Evolutionary conservation across 768 basidiomycete genomes (phyloP).

Genomic region (Kwoniella mangroviensis): DNA sequence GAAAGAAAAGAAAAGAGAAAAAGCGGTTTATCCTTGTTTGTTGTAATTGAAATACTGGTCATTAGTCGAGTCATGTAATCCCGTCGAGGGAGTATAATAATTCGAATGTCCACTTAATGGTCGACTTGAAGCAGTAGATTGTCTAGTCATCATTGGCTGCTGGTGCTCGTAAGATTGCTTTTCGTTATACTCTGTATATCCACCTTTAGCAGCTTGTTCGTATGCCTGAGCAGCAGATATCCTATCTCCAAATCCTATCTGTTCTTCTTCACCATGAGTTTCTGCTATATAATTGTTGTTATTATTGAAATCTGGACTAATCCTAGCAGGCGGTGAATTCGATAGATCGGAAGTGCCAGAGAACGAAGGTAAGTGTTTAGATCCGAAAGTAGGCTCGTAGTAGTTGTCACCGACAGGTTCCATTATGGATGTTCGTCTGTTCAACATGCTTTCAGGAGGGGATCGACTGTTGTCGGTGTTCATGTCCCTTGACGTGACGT

Average conservation of each 20-base stretch:
- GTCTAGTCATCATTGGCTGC: slow-evolving; percentile 11
- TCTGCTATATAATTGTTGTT: background rate
- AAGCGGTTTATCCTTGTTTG: slow-evolving; percentile 3
- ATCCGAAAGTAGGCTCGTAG: slow-evolving; percentile 26
- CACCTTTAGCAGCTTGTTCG: slow-evolving; percentile 29
- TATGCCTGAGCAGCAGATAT: slow-evolving; percentile 26
- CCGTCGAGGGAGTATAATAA: slow-evolving; percentile 31
- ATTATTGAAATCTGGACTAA: background rate
- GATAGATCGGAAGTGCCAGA: slow-evolving; percentile 2
- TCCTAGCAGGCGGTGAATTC: slow-evolving; percentile 1
- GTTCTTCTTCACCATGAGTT: background rate
- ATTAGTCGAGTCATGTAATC: background rate
- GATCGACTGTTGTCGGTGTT: background rate
- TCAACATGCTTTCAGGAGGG: slow-evolving; percentile 5
- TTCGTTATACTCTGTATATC: slow-evolving; percentile 2
- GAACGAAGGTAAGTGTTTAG: slow-evolving; percentile 20
- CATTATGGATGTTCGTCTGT: slow-evolving; percentile 29
- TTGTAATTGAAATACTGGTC: slow-evolving; percentile 11
- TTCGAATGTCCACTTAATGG: slow-evolving; percentile 23
- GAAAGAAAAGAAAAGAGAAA: background rate
- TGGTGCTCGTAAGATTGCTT: background rate
- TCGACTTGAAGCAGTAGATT: slow-evolving; percentile 16
- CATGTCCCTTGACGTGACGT: slow-evolving; percentile 13
- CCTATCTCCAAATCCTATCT: background rate
- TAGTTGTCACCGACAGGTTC: slow-evolving; percentile 33